Base-by-base conservation (phyloP, 1,139 yeast species). In the Magnusiomyces ingens region DNA sequence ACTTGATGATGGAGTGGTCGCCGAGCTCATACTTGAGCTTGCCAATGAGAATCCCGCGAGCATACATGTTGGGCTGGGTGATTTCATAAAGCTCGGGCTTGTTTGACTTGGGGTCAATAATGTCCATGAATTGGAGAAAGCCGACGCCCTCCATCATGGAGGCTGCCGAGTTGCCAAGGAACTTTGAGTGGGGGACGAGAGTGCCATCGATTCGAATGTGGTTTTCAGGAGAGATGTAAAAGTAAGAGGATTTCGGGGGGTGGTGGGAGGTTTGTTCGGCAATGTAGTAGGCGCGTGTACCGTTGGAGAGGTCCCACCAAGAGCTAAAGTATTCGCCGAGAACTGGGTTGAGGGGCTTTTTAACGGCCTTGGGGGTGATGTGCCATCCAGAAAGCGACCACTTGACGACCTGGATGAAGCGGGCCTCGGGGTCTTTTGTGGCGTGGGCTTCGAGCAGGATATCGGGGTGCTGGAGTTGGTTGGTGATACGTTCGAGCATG, bases 331-430 rank as follows among this genome's bases (percentile, higher is more conserved):
- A 78, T 67, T 93, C 99, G 32, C 98, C 98, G 35, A 93, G 70
- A 5, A 94, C 90, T 0, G 99, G 99, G 64, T 93, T 93, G 62
- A 93, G 75, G 0, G 99, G 99, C 70, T 93, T 93, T 68, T 94
- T 93, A 12, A 93, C 99, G 0, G 98, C 99, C 67, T 91, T 93
- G 22, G 99, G 99, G 1, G 97, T 94, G 66, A 93, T 91, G 66
- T 93, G 98, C 98, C 98, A 93, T 49, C 95, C 90, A 1, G 96
- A 81, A 67, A 93, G 75, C 67, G 91, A 93, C 96, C 96, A 93
- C 63, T 83, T 81, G 45, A 86, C 81, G 10, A 93, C 82, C 48
- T 79, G 71, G 8, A 88, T 67, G 63, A 93, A 91, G 58, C 99
- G 76, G 55, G 80, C 73, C 36, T 84, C 64, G 0, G 81, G 80